These are phyloP conservation scores for Micromonas pusilla DNA, from an alignment of 139 green algal genomes.

Conservation along the genomic window DNA sequence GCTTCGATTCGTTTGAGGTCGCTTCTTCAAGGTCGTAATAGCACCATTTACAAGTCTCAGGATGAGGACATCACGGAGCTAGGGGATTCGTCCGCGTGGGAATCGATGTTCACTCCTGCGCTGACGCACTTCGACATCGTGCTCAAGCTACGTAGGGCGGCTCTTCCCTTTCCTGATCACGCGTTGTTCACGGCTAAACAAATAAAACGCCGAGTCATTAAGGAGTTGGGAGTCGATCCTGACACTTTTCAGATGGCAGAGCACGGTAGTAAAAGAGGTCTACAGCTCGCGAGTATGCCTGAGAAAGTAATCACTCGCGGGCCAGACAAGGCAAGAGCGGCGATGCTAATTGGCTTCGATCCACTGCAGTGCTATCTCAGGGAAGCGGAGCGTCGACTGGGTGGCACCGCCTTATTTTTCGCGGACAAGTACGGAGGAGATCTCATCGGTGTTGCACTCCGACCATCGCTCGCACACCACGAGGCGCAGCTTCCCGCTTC, in stretches of 20 bases:
- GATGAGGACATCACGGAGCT: neutral
- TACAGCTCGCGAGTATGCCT: conserved; percentile 12
- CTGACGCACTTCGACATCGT: neutral
- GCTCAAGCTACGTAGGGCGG: neutral
- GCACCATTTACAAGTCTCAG: neutral
- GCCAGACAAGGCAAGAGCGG: conserved; percentile 17
- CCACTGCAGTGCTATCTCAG: neutral
- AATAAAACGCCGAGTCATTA: conserved; percentile 8
- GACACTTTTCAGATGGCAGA: neutral
- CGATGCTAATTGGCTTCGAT: conserved; percentile 22
- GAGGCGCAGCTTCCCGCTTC: neutral
- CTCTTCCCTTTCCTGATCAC: conserved; percentile 9
- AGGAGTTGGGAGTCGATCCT: neutral
- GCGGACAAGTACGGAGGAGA: conserved; percentile 15
- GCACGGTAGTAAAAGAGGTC: neutral
- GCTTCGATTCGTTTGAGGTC: neutral
- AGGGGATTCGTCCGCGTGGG: neutral
- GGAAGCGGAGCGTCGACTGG: neutral
- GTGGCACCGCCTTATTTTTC: conserved; percentile 10
- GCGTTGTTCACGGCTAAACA: conserved; percentile 20
- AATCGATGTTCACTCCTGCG: conserved; percentile 10
- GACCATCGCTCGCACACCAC: neutral
- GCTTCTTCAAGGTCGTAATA: neutral
- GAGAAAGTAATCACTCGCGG: neutral
- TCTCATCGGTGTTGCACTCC: conserved; percentile 10